Percentiles rank a stretch among this genome's conserved stretches.
These are phyloP conservation scores for Climacium dendroides DNA, from an alignment of 225 moss, liverwort and hornwort genomes.

Conservation along the genomic window DNA sequence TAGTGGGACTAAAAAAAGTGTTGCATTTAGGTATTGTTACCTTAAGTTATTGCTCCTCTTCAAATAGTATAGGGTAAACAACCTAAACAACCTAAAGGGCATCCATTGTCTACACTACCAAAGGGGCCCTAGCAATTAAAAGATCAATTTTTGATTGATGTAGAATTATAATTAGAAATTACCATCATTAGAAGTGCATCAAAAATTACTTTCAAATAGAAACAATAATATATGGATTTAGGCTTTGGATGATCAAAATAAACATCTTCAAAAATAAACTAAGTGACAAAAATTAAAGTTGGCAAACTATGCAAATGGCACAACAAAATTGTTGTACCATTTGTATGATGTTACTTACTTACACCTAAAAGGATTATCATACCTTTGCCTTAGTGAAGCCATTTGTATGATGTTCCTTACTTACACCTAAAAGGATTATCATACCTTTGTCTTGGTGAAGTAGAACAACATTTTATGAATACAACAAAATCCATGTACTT, in stretches of 20 bases:
- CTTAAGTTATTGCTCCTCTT: neutral
- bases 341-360: neutral
- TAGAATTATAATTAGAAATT: neutral
- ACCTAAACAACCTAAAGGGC: neutral
- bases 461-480: neutral
- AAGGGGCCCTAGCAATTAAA: neutral
- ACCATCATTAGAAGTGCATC: neutral
- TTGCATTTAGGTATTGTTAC: neutral
- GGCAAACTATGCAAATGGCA: neutral
- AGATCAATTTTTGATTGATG: neutral
- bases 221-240: neutral
- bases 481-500: neutral
- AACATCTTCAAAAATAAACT: neutral
- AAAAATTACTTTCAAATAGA: neutral
- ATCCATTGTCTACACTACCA: neutral
- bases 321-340: neutral
- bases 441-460: neutral
- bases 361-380: neutral
- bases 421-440: neutral
- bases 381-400: neutral
- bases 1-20: neutral
- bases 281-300: neutral
- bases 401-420: neutral
- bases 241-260: neutral
- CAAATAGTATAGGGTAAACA: no score